phyloP scores from a whole-genome alignment of 2,329 filamentous ascomycete genomes.

The Xylaria digitata region DNA sequence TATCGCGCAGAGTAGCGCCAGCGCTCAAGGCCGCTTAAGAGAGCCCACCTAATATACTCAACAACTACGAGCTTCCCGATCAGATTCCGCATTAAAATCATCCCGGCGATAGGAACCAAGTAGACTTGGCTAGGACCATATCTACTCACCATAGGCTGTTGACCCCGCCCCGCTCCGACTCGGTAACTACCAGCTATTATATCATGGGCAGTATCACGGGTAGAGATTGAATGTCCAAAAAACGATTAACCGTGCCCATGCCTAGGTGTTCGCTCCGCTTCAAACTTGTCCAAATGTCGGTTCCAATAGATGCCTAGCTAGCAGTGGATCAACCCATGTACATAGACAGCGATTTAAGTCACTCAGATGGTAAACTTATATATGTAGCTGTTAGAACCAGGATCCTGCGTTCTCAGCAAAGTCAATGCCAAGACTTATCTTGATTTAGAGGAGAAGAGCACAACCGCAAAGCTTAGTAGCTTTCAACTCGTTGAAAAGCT shows the following conservation, averaged over 20 bases:
- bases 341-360: neutral
- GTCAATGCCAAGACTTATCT: neutral
- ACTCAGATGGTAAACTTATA: neutral
- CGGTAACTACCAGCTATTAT: neutral
- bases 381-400: neutral
- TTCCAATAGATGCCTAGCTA: neutral
- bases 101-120: neutral
- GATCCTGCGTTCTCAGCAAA: neutral
- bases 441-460: neutral
- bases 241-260: neutral
- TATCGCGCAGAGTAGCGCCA: neutral
- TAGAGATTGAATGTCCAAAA: neutral
- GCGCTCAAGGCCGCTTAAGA: neutral
- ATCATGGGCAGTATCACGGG: neutral
- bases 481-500: neutral
- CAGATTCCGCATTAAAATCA: neutral
- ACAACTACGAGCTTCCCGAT: neutral
- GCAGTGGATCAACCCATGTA: neutral
- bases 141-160: neutral
- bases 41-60: neutral
- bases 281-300: neutral
- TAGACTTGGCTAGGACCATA: neutral
- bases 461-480: neutral
- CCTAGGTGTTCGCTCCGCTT: neutral
- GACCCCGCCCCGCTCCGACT: neutral